A percentile compares a stretch with the other conserved stretches of the same genome.
Evolutionary conservation across 2,329 filamentous ascomycete species (phyloP).

Genomic region (Xylaria sp.): DNA sequence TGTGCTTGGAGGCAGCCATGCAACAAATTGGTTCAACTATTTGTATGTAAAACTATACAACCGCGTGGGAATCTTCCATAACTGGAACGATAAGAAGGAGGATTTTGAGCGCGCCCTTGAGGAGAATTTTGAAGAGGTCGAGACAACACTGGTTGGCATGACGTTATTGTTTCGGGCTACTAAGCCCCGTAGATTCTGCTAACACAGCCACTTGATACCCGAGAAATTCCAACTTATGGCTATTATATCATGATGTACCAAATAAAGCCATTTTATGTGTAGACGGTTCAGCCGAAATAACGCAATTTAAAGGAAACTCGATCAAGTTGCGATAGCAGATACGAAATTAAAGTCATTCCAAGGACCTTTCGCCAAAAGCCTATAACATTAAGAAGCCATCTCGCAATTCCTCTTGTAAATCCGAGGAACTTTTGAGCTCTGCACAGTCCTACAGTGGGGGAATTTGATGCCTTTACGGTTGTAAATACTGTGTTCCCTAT

Average conservation of each 20-base stretch:
- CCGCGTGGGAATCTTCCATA: slow-evolving; percentile 45
- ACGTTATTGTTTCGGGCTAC: slow-evolving; percentile 46
- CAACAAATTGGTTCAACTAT: slow-evolving; percentile 35
- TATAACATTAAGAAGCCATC: too few species aligned
- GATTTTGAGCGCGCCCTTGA: slow-evolving; percentile 43
- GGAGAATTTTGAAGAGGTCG: slow-evolving; percentile 46
- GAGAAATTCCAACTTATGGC: not conserved
- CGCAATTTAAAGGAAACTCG: too few species aligned
- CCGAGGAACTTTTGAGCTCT: too few species aligned
- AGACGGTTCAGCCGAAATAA: too few species aligned
- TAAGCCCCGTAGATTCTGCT: slow-evolving; percentile 13
- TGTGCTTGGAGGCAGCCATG: slow-evolving; percentile 42
- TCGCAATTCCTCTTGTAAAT: too few species aligned
- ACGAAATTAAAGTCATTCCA: too few species aligned
- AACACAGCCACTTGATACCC: not conserved
- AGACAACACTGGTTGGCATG: slow-evolving; percentile 47
- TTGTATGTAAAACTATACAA: slow-evolving; percentile 45
- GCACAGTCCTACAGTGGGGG: too few species aligned
- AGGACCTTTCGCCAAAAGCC: too few species aligned
- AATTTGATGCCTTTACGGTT: too few species aligned
- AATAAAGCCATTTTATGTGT: too few species aligned
- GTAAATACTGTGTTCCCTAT: too few species aligned
- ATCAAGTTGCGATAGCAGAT: too few species aligned
- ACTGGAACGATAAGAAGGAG: slow-evolving; percentile 45
- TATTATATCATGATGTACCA: not conserved